Conservation (phyloP, 2,329 filamentous ascomycete species). For the Penicillium sumatraense region DNA sequence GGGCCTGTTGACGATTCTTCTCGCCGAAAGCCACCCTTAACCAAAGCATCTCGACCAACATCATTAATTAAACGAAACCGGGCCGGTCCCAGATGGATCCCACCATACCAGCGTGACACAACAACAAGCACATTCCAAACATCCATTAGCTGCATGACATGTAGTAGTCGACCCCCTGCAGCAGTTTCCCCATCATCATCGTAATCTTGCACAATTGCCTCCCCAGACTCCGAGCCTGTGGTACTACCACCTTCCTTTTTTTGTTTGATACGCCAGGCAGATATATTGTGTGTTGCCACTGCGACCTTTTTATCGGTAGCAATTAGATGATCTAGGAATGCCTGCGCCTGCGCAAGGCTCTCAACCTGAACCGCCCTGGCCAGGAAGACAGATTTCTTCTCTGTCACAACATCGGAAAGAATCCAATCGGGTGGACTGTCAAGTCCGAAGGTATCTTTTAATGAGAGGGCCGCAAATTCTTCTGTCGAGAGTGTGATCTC, state of each 20-base stretch:
- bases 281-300: conserved; percentile 93
- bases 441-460: conserved; percentile 35
- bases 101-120: conserved; percentile 94
- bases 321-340: conserved; percentile 75
- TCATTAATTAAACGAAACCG: conserved; percentile 89
- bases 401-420: conserved; percentile 72
- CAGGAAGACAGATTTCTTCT: conserved; percentile 87
- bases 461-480: conserved; percentile 31
- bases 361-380: conserved; percentile 74
- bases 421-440: conserved; percentile 66
- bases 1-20: conserved; percentile 45
- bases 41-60: conserved; percentile 80
- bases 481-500: conserved; percentile 11
- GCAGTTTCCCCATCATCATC: conserved; percentile 97
- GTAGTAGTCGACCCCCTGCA: conserved; percentile 80
- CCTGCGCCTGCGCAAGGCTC: conserved; percentile 71
- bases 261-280: conserved; percentile 80
- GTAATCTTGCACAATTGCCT: conserved; percentile 77
- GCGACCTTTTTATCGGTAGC: conserved; percentile 82
- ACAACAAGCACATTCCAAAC: conserved; percentile 92
- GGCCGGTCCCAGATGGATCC: conserved; percentile 83
- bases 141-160: conserved; percentile 93
- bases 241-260: conserved; percentile 19
- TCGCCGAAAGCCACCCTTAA: conserved; percentile 71
- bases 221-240: conserved; percentile 48